Evolutionary conservation across 2,329 filamentous ascomycete species (phyloP), one percentile per base, ranked within the genome.

Genomic region (Rugonectria rugulosa): DNA sequence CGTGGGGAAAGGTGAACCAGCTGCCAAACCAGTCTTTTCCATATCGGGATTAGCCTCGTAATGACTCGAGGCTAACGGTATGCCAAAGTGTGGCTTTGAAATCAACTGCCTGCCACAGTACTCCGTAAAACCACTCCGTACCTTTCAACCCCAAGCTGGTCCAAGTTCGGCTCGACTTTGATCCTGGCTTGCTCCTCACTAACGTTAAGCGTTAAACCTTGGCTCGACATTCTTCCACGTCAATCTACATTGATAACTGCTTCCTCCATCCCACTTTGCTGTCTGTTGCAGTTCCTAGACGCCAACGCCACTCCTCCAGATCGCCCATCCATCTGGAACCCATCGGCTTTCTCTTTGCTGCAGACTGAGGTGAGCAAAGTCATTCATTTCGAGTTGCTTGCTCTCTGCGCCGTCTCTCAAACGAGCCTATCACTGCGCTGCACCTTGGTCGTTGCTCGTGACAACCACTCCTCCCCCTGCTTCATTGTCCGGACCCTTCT

Each of bases 281-380:
- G 47, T 60, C 58, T 29, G 51, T 51, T 45, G 40, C 34, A 51
- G n/a, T n/a, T n/a, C n/a, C n/a, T n/a, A 31, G 60, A 38, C 27
- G 31, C 15, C 36, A 40, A 32, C 34, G 27, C 17, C 34, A 29
- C 41, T 19, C 14, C 17, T 12, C 32, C 27, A 29, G 40, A 38
- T 40, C n/a, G 50, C 37, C 52, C 43, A 34, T 19, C 42, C 29
- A 47, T 31, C 40, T 53, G 42, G 44, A 42, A 36, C 51, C 57
- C 57, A 64, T 61, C 63, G 58, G 58, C 62, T 66, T 37, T 34
- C 26, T 53, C 26, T 27, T 45, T 38, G 29, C 37, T 51, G 41
- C 41, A 49, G 53, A 66, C 62, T 54, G 67, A 72, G 70, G 70
- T 70, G 65, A 71, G 69, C 64, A 60, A 60, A 68, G 62, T 66